Evolutionary conservation across 2,329 filamentous ascomycete genomes (phyloP).

Genomic region (Acephala macrosclerotiorum): DNA sequence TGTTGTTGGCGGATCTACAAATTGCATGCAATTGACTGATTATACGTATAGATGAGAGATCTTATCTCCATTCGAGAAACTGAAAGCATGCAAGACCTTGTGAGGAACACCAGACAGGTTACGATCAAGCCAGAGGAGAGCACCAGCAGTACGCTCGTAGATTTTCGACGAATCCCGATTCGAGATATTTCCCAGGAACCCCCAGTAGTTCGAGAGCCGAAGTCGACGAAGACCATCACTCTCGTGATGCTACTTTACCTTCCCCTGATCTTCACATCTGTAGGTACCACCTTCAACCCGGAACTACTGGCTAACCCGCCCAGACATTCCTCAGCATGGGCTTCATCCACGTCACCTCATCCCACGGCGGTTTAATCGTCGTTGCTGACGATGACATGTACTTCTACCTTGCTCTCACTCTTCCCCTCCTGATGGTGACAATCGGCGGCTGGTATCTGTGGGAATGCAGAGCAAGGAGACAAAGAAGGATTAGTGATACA

Average conservation of each 20-base stretch:
- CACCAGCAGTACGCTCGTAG: not conserved
- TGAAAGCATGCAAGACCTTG: not conserved
- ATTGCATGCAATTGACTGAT: not conserved
- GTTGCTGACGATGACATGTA: not conserved
- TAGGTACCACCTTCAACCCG: not conserved
- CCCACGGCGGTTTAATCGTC: not conserved
- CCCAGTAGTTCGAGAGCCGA: not conserved
- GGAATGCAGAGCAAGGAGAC: not conserved
- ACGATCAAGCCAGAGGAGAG: too few species aligned
- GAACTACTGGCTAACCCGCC: not conserved
- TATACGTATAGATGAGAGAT: not conserved
- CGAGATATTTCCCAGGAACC: not conserved
- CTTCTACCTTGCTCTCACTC: conserved; percentile 4
- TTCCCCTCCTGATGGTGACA: not conserved
- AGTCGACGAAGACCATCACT: not conserved
- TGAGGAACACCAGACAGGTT: not conserved
- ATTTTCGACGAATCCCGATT: not conserved
- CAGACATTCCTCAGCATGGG: conserved; percentile 6
- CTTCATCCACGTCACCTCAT: not conserved
- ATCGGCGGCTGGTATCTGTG: not conserved
- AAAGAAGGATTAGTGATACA: not conserved
- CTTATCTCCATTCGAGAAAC: not conserved
- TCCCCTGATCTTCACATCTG: conserved; percentile 3
- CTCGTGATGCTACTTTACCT: not conserved
- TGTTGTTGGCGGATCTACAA: too few species aligned